These are phyloP conservation scores for Pseudocercospora ulei DNA, from an alignment of 2,329 filamentous ascomycete species.

Conservation along the genomic window DNA sequence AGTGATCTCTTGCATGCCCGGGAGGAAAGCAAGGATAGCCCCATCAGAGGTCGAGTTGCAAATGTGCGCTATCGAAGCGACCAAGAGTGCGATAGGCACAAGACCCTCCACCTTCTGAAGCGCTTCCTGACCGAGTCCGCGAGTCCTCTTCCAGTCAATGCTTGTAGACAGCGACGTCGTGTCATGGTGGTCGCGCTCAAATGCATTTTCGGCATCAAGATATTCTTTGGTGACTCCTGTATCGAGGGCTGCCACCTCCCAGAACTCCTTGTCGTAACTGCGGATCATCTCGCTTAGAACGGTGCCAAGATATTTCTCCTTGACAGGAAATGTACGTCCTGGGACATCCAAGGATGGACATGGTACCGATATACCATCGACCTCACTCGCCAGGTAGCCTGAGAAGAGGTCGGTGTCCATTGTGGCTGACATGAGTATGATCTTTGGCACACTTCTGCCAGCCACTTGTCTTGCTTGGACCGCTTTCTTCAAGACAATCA, in stretches of 20 bases:
- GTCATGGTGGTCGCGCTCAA: slow-evolving; percentile 14
- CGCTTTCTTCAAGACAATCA: slow-evolving; percentile 40
- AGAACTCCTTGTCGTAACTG: slow-evolving; percentile 23
- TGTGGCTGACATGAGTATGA: slow-evolving; percentile 45
- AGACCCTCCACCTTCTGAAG: slow-evolving; percentile 35
- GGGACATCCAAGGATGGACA: slow-evolving; percentile 41
- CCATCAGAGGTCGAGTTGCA: slow-evolving; percentile 37
- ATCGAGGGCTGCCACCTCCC: slow-evolving; percentile 10
- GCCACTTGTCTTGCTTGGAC: slow-evolving; percentile 33
- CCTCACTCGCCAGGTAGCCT: slow-evolving; percentile 36
- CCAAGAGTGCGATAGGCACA: slow-evolving; percentile 39
- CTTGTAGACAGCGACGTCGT: slow-evolving; percentile 21
- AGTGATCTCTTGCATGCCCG: slow-evolving; percentile 39
- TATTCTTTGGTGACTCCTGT: slow-evolving; percentile 18
- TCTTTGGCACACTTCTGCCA: slow-evolving; percentile 36
- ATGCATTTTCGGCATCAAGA: slow-evolving; percentile 21
- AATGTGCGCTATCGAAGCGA: slow-evolving; percentile 42
- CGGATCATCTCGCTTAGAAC: slow-evolving; percentile 32
- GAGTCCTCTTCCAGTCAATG: slow-evolving; percentile 38
- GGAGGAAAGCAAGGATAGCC: slow-evolving; percentile 44
- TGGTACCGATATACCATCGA: slow-evolving; percentile 28
- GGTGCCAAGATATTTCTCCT: slow-evolving; percentile 39
- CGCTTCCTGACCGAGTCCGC: slow-evolving; percentile 14
- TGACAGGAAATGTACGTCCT: slow-evolving; percentile 39
- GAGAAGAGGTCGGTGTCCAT: slow-evolving; percentile 41